Base-by-base conservation (phyloP, 2,329 filamentous ascomycete genomes). In the Aspergillus neotritici region DNA sequence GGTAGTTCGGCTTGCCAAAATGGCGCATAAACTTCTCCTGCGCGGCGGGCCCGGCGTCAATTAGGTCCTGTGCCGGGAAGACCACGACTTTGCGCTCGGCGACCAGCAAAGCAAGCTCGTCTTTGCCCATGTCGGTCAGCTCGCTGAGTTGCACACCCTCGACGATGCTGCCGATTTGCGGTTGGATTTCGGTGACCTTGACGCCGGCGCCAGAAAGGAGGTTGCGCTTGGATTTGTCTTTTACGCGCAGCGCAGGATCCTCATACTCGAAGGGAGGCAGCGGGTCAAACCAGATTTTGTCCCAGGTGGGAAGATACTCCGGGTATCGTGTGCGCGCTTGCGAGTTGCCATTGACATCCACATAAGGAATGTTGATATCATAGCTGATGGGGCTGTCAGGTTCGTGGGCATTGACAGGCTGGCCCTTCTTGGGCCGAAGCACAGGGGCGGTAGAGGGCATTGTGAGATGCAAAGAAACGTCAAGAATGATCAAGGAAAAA, bases 41-140 rank as follows among this genome's bases (percentile, higher is more conserved):
- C 10, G 55, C 57, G 4, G 61, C 63, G 3, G 69, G 69, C 6
- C 70, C 68, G 13, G 65, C 65, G 46, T 71, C 65, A 17, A 73
- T 68, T 37, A 75, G 65, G 43, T 77, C 72, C 46, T 76, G 71
- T 29, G 74, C 64, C n/a, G 72, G 71, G 59, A 76, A 75, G 29
- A 73, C 71, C 10, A 73, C 65, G 12, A 76, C 70, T 40, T 72
- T 73, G 47, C 84, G 80, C 67, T 87, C 76, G 9, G 86, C 82
- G 9, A 89, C 83, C 50, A 84, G 81, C 15, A 83, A 78, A 1
- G 72, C 74, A 9, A 77, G 68, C 51, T 76, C 74, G 43, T 77
- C 72, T 41, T 74, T 74, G 35, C 70, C 70, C 5, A 67, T 59
- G 33, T 71, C 65, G 2, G 67, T 69, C 6, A 77, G 66, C 31